Evolutionary conservation across 192 early-diverging fungal species (phyloP), one percentile per base, ranked within the genome.

Genomic region (Entomortierella parvispora): DNA sequence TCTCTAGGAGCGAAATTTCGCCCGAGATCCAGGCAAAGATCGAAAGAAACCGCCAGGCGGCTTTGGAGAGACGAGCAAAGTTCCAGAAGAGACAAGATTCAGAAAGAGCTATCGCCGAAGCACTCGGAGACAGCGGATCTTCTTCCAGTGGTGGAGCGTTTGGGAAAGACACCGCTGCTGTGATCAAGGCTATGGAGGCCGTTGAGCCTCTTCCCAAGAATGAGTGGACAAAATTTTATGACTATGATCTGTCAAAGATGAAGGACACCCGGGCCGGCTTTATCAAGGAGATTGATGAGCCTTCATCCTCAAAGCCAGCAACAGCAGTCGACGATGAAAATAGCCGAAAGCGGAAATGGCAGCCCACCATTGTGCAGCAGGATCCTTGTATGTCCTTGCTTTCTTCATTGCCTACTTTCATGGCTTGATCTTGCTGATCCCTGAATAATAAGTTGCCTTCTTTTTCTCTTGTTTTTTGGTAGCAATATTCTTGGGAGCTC

Each of bases 261-360:
- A 87, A 87, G 33, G 94, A 99, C 76, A 91, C 92, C 15, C 85
- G 85, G 31, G 97, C 93, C 9, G 97, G 97, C 28, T 99, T 96
- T 79, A 71, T 99, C 14, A 64, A 87, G 3, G 90, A 91, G 8
- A 84, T 92, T 2, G 68, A 76, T 4, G 65, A 69, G 0, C 66
- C 60, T 3, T 78, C 80, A 20, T 66, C 68, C 18, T 26, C 51
- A 20, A 56, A 58, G 4, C 6, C 31, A 4, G 23, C n/a, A 0
- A 20, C 31, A 23, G 45, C 22, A 11, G 26, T 22, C 1, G 72
- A 79, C 31, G 65, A 57, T 0, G 60, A 69, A n/a, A 68, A 62
- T 34, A 43, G 28, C 26, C 83, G 87, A 18, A 59, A 74, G 40
- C 60, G 71, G 10, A 81, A 86, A 29, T 70, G 67, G 62, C 49